phyloP scores from a whole-genome alignment of 2,329 filamentous ascomycete genomes.

The Aspergillus uvarum region DNA sequence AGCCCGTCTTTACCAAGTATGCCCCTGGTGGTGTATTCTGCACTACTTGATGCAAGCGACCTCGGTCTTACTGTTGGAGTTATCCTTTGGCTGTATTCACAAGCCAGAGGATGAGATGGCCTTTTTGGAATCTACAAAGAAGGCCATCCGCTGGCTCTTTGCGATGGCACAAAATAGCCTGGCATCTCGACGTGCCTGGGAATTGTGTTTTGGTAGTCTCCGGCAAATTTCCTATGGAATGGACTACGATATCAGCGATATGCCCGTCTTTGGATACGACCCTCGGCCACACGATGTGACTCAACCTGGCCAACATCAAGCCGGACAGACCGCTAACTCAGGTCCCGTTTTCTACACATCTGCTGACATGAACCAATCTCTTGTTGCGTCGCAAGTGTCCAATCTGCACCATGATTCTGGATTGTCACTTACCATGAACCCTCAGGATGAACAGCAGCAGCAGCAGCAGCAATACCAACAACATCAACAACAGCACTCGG shows the following conservation, averaged over 20 bases:
- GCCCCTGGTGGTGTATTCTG: constrained; percentile 48
- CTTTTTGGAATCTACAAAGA: constrained; percentile 41
- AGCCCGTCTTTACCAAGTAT: constrained; percentile 40
- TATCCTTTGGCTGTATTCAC: constrained; percentile 47
- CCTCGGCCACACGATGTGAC: constrained; percentile 11
- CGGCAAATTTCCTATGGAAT: constrained; percentile 37
- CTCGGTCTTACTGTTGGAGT: constrained; percentile 47
- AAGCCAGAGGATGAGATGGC: constrained; percentile 40
- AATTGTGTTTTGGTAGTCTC: constrained; percentile 39
- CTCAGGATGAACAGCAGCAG: not conserved
- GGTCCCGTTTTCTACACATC: not conserved
- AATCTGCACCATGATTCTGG: not conserved
- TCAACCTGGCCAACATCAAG: constrained; percentile 10
- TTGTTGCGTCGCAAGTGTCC: not conserved
- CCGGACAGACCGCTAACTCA: not conserved
- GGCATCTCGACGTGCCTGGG: constrained; percentile 44
- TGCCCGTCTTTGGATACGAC: constrained; percentile 28
- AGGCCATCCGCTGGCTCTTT: constrained; percentile 45
- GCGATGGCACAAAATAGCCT: constrained; percentile 41
- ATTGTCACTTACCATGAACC: not conserved
- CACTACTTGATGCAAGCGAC: constrained; percentile 48
- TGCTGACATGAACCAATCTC: not conserved
- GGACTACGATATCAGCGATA: constrained; percentile 37
- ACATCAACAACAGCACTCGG: not conserved
- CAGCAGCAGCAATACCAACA: not conserved